phyloP scores from a whole-genome alignment of 768 basidiomycete genomes.

The Antrodiella citrinella region DNA sequence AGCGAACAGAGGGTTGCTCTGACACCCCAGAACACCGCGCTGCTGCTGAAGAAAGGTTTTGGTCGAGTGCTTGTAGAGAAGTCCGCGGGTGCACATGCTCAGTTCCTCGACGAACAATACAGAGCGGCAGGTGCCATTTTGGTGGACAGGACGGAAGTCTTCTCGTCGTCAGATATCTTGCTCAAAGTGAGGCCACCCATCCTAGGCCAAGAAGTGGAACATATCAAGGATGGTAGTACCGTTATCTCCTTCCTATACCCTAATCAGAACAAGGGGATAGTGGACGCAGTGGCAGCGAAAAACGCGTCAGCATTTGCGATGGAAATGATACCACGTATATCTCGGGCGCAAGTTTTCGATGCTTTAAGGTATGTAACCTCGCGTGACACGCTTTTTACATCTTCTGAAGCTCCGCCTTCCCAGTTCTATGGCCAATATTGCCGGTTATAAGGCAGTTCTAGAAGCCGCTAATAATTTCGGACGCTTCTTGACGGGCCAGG shows the following conservation, averaged over 20 bases:
- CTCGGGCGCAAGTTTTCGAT: slow-evolving; percentile 85
- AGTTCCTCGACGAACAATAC: slow-evolving; percentile 80
- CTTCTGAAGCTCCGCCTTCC: background rate
- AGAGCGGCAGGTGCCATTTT: slow-evolving; percentile 70
- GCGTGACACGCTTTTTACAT: background rate
- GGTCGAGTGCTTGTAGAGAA: slow-evolving; percentile 62
- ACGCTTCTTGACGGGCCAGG: slow-evolving; percentile 84
- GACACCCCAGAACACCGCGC: slow-evolving; percentile 68
- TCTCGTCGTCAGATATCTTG: slow-evolving; percentile 62
- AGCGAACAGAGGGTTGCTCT: slow-evolving; percentile 76
- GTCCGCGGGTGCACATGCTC: slow-evolving; percentile 61
- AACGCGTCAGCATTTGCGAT: slow-evolving; percentile 76
- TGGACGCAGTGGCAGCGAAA: slow-evolving; percentile 59
- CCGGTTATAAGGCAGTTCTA: slow-evolving; percentile 88
- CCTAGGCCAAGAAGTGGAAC: slow-evolving; percentile 49
- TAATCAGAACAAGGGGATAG: slow-evolving; percentile 66
- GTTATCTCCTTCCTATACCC: slow-evolving; percentile 82
- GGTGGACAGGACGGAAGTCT: slow-evolving; percentile 66
- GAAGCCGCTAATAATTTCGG: slow-evolving; percentile 89
- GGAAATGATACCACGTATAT: slow-evolving; percentile 90
- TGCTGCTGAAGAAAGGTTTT: slow-evolving; percentile 82
- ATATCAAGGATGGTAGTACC: slow-evolving; percentile 67
- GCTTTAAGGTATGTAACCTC: slow-evolving; percentile 55
- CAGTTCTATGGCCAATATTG: slow-evolving; percentile 91
- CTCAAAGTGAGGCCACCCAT: slow-evolving; percentile 81